Percentiles rank a stretch among this genome's conserved stretches.
Evolutionary conservation across 257 asterid species (phyloP).

Genomic region (Lithospermum erythrorhizon): DNA sequence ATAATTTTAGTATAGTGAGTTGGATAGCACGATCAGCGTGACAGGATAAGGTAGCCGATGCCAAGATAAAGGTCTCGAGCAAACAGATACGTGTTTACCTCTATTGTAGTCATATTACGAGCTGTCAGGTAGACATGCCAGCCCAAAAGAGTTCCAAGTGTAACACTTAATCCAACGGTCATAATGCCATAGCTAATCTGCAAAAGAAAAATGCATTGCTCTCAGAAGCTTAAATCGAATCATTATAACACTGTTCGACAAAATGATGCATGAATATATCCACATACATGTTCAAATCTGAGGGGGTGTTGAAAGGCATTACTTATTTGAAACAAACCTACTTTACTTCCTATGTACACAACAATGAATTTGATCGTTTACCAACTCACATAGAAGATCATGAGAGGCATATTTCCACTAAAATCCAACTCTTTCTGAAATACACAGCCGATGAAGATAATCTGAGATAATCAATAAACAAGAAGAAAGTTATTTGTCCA

Average conservation of each 20-base stretch:
- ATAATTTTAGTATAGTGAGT: slow-evolving; percentile 3
- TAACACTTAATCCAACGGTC: slow-evolving; percentile 35
- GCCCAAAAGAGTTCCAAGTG: slow-evolving; percentile 55
- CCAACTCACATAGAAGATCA: slow-evolving; percentile 53
- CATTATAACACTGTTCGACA: neutral
- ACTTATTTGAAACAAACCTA: neutral
- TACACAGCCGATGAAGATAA: slow-evolving; percentile 28
- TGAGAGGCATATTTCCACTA: slow-evolving; percentile 21
- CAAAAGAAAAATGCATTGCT: slow-evolving; percentile 8
- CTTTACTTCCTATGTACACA: neutral
- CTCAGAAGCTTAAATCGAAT: slow-evolving; percentile 10
- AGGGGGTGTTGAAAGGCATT: neutral
- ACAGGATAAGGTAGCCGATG: neutral
- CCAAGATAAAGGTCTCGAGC: neutral
- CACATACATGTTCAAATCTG: too few relatives aligned
- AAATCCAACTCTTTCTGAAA: slow-evolving; percentile 41
- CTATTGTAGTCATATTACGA: slow-evolving; percentile 83
- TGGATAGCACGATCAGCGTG: neutral
- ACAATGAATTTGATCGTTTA: neutral
- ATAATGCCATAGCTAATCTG: slow-evolving; percentile 50
- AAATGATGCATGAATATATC: neutral
- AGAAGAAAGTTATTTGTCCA: neutral
- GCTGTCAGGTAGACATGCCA: slow-evolving; percentile 83
- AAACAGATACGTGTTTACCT: slow-evolving; percentile 33
- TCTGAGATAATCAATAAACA: slow-evolving; percentile 28